A percentile compares a stretch with the other conserved stretches of the same genome.
Evolutionary conservation across 495 filamentous ascomycete species (phyloP).

Genomic region (Haplographium delicatum): DNA sequence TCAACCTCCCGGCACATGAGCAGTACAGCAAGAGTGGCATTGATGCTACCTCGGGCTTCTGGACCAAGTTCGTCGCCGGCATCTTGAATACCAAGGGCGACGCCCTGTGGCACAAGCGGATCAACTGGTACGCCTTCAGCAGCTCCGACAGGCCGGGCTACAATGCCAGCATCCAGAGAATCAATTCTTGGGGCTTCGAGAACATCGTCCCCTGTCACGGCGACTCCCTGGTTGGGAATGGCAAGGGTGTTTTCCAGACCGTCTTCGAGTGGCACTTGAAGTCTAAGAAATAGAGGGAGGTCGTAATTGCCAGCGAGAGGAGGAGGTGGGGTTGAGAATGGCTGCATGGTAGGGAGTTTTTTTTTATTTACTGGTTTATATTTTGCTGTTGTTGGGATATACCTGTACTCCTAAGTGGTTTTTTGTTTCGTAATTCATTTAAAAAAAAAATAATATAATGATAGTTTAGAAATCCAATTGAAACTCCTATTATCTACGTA

Average conservation of each 20-base stretch:
- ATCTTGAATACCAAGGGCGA: conserved; percentile 57
- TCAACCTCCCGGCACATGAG: conserved; percentile 84
- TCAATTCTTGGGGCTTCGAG: conserved; percentile 80
- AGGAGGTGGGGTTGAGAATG: no score
- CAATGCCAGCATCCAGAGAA: conserved; percentile 58
- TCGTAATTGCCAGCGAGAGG: no score
- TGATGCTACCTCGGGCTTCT: conserved; percentile 46
- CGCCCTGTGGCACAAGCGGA: conserved; percentile 70
- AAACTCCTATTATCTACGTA: no score
- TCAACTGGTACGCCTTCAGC: conserved; percentile 75
- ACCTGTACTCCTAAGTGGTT: no score
- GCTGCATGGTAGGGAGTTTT: no score
- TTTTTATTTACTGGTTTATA: no score
- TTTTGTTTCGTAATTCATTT: no score
- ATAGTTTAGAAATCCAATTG: no score
- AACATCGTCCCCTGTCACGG: conserved; percentile 91
- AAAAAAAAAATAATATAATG: no score
- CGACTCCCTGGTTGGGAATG: conserved; percentile 75
- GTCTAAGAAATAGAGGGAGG: conserved; percentile 33
- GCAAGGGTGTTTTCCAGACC: conserved; percentile 71
- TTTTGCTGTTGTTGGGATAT: no score
- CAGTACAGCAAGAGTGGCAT: conserved; percentile 65
- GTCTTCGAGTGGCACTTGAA: conserved; percentile 83
- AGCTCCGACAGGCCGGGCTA: conserved; percentile 59
- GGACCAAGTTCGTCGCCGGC: conserved; percentile 56